Evolutionary conservation across 352 stramenopile genomes (phyloP).

Genomic region (Pythium chondricola): DNA sequence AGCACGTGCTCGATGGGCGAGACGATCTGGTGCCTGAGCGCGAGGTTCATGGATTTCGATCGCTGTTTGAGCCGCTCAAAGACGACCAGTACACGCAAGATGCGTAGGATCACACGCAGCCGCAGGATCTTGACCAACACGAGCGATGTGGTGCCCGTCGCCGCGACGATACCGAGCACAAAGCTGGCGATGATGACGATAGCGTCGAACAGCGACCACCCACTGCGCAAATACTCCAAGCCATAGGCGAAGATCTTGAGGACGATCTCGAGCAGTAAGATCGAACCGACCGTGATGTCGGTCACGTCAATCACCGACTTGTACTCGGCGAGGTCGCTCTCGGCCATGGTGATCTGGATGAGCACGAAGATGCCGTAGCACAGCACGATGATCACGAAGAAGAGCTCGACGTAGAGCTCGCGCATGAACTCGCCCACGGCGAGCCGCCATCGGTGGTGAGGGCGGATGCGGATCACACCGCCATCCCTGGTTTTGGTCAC

Average conservation of each 20-base stretch:
- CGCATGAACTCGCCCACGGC: constrained; percentile 76
- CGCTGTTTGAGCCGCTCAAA: constrained; percentile 83
- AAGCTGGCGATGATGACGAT: constrained; percentile 79
- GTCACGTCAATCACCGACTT: constrained; percentile 71
- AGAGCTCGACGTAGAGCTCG: constrained; percentile 77
- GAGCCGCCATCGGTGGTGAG: constrained; percentile 40
- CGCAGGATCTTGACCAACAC: constrained; percentile 68
- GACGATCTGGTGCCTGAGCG: constrained; percentile 62
- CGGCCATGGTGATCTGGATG: constrained; percentile 72
- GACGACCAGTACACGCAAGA: constrained; percentile 79
- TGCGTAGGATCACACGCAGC: constrained; percentile 68
- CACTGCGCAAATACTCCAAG: constrained; percentile 47
- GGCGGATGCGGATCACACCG: constrained; percentile 22
- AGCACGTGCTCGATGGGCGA: constrained; percentile 80
- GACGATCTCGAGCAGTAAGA: constrained; percentile 72
- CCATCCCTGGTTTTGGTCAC: constrained; percentile 29
- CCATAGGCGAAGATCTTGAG: constrained; percentile 81
- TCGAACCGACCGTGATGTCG: constrained; percentile 78
- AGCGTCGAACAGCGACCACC: constrained; percentile 77
- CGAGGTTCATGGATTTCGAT: constrained; percentile 67
- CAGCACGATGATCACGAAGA: constrained; percentile 86
- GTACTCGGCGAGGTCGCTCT: constrained; percentile 42
- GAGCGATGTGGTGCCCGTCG: constrained; percentile 41
- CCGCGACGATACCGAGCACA: constrained; percentile 58
- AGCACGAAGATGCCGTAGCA: constrained; percentile 81